These are phyloP conservation scores for Torulaspora delbrueckii DNA, from an alignment of 805 yeast genomes.

Conservation along the genomic window DNA sequence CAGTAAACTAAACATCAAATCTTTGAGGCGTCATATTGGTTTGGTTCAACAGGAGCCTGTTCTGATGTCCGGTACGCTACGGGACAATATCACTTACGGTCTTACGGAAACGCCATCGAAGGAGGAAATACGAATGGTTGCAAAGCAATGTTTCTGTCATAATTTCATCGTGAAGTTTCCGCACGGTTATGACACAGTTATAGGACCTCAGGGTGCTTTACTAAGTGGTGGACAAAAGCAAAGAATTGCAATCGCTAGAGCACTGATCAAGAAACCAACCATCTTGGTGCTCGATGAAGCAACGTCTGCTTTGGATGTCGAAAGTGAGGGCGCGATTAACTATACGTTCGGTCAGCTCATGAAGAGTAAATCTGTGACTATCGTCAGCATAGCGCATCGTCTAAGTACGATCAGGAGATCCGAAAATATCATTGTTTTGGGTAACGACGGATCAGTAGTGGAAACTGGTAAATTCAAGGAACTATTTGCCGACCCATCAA, in stretches of 20 bases:
- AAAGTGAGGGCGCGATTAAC: slow-evolving; percentile 71
- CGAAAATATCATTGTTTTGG: slow-evolving; percentile 77
- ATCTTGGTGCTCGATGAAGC: slow-evolving; percentile 78
- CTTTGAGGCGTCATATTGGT: slow-evolving; percentile 55
- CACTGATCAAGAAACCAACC: slow-evolving; percentile 69
- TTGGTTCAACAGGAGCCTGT: slow-evolving; percentile 76
- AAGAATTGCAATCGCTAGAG: slow-evolving; percentile 82
- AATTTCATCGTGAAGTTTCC: slow-evolving; percentile 59
- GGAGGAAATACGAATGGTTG: slow-evolving; percentile 42
- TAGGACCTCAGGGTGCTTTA: slow-evolving; percentile 62
- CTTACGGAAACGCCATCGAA: slow-evolving; percentile 60
- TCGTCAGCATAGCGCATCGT: slow-evolving; percentile 90
- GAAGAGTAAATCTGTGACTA: slow-evolving; percentile 58
- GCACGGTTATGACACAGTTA: slow-evolving; percentile 56
- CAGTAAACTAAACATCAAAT: slow-evolving; percentile 42
- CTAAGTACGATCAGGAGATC: slow-evolving; percentile 85
- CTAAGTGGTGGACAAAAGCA: slow-evolving; percentile 95
- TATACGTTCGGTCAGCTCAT: slow-evolving; percentile 64
- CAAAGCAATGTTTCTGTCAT: slow-evolving; percentile 51
- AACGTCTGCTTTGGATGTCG: slow-evolving; percentile 80
- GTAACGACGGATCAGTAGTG: slow-evolving; percentile 72
- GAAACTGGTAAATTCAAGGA: slow-evolving; percentile 65
- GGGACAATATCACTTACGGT: slow-evolving; percentile 75
- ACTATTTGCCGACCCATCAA: slow-evolving; percentile 44
- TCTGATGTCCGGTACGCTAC: slow-evolving; percentile 74